Conservation (phyloP, 2,329 filamentous ascomycete genomes). For the Cercospora janseana region DNA sequence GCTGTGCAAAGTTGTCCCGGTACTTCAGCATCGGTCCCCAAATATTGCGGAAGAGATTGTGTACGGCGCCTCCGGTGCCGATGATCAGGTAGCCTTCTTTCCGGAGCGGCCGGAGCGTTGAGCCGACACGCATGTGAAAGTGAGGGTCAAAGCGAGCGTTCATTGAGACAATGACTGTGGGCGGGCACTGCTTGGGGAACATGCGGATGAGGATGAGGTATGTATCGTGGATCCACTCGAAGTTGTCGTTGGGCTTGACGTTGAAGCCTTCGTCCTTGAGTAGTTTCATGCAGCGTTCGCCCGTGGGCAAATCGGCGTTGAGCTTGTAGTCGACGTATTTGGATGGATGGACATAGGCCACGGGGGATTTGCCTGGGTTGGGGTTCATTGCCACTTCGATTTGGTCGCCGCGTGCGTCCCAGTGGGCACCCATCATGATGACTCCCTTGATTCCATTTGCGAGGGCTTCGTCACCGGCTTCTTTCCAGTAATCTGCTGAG, state of each 20-base stretch:
- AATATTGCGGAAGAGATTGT: conserved; percentile 67
- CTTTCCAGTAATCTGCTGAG: conserved; percentile 65
- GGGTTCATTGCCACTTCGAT: conserved; percentile 63
- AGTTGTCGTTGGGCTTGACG: conserved; percentile 52
- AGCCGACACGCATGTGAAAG: conserved; percentile 58
- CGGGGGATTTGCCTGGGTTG: conserved; percentile 59
- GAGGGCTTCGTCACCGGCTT: conserved; percentile 62
- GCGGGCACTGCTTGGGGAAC: conserved; percentile 65
- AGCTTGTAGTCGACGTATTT: conserved; percentile 65
- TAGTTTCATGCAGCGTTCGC: conserved; percentile 51
- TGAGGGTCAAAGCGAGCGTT: conserved; percentile 58
- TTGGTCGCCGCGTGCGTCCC: conserved; percentile 57
- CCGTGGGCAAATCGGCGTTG: conserved; percentile 57
- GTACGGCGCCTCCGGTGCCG: conserved; percentile 62
- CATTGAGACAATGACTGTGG: conserved; percentile 60
- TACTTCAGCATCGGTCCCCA: conserved; percentile 65
- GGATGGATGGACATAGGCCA: conserved; percentile 64
- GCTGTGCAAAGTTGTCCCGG: conserved; percentile 62
- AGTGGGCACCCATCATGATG: conserved; percentile 69
- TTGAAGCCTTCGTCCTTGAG: conserved; percentile 56
- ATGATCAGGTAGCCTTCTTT: conserved; percentile 57
- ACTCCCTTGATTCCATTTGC: conserved; percentile 60
- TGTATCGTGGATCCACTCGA: conserved; percentile 72
- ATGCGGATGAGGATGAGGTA: conserved; percentile 68
- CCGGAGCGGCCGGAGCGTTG: conserved; percentile 56